phyloP scores from a whole-genome alignment of 805 yeast genomes.

The Starmerella apis region DNA sequence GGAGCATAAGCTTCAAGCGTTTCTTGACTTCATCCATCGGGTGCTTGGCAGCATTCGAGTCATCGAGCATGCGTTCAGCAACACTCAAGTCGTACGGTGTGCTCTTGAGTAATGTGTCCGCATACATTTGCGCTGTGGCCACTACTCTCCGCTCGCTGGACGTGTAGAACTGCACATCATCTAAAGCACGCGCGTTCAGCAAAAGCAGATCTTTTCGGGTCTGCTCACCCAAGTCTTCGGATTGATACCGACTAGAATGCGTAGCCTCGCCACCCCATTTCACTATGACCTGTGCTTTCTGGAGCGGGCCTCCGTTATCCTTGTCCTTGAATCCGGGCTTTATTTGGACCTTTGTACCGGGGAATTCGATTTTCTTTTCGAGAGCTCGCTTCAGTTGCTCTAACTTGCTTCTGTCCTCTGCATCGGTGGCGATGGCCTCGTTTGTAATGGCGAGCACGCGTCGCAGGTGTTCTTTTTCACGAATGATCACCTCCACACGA shows the following conservation, averaged over 20 bases:
- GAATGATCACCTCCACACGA: conserved; percentile 87
- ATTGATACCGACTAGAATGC: conserved; percentile 91
- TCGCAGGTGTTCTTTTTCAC: conserved; percentile 76
- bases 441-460: conserved; percentile 78
- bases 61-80: conserved; percentile 85
- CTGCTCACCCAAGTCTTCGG: conserved; percentile 91
- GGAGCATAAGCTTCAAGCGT: conserved; percentile 81
- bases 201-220: conserved; percentile 82
- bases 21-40: conserved; percentile 96
- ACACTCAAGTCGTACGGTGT: conserved; percentile 73
- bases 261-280: conserved; percentile 99
- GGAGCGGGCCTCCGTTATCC: conserved; percentile 50
- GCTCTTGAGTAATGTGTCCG: conserved; percentile 61
- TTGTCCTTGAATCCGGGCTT: conserved; percentile 50
- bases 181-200: conserved; percentile 71
- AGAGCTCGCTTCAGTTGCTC: conserved; percentile 69
- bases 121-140: conserved; percentile 81
- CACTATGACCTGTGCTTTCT: conserved; percentile 87
- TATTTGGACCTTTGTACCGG: conserved; percentile 93
- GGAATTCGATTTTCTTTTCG: conserved; percentile 77
- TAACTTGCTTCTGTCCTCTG: conserved; percentile 74
- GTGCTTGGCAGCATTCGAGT: conserved; percentile 95
- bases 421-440: conserved; percentile 59
- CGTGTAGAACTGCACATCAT: conserved; percentile 76
- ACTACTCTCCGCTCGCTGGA: conserved; percentile 92